Conservation (phyloP, 768 basidiomycete genomes). For the Aureoboletus auriporus region DNA sequence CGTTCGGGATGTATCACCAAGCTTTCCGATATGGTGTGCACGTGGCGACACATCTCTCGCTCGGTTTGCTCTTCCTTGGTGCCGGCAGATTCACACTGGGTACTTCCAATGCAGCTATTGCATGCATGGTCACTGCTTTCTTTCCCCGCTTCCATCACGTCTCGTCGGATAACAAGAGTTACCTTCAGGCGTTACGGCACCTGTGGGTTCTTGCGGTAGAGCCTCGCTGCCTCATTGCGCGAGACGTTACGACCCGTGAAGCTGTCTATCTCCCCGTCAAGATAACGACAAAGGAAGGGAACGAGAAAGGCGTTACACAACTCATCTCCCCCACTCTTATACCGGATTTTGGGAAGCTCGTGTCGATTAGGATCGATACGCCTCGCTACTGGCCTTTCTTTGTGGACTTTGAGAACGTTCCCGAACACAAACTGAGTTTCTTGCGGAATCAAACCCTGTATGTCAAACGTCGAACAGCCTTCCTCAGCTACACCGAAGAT, state of each 20-base stretch:
- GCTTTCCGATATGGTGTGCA: constrained; percentile 84
- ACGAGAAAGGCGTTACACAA: constrained; percentile 60
- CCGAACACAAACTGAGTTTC: constrained; percentile 64
- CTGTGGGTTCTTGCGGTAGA: constrained; percentile 96
- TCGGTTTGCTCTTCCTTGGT: constrained; percentile 91
- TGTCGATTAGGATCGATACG: constrained; percentile 85
- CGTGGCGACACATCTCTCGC: constrained; percentile 83
- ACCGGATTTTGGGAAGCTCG: constrained; percentile 78
- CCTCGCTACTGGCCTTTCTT: constrained; percentile 95
- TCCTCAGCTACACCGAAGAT: constrained; percentile 91
- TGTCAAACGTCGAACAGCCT: constrained; percentile 90
- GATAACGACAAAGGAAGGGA: constrained; percentile 69
- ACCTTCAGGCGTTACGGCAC: constrained; percentile 90
- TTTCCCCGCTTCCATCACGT: constrained; percentile 82
- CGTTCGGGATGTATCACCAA: constrained; percentile 81
- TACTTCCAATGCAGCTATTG: constrained; percentile 87
- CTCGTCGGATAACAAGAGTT: constrained; percentile 85
- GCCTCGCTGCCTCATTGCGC: constrained; percentile 85
- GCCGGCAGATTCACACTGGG: constrained; percentile 90
- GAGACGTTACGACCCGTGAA: constrained; percentile 89
- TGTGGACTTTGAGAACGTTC: constrained; percentile 67
- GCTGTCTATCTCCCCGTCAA: constrained; percentile 92
- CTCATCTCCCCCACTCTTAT: constrained; percentile 92
- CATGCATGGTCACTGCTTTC: constrained; percentile 84
- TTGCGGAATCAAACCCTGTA: constrained; percentile 78